These are phyloP conservation scores for Sugiyamaella floridensis DNA, from an alignment of 805 yeast genomes.

Conservation along the genomic window DNA sequence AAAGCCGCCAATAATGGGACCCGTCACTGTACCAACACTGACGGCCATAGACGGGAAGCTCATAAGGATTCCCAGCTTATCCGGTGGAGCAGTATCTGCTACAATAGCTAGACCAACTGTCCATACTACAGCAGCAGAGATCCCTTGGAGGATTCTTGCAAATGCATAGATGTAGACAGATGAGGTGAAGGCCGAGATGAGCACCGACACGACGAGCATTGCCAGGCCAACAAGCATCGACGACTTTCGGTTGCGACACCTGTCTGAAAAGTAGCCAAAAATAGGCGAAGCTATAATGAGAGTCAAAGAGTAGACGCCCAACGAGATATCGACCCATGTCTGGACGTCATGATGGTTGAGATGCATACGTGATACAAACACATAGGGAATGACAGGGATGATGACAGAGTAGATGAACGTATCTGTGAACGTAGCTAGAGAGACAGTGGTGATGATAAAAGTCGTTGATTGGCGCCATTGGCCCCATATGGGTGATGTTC, in stretches of 20 bases:
- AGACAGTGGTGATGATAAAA: constrained; percentile 24
- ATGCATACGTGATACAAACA: constrained; percentile 24
- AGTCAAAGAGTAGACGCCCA: constrained; percentile 30
- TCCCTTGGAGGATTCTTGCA: constrained; percentile 31
- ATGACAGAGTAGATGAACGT: constrained; percentile 28
- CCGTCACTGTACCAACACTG: constrained; percentile 27
- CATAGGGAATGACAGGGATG: constrained; percentile 31
- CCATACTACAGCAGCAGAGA: constrained; percentile 32
- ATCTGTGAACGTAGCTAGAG: constrained; percentile 31
- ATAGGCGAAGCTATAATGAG: constrained; percentile 26
- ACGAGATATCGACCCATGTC: constrained; percentile 22
- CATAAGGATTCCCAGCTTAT: constrained; percentile 26
- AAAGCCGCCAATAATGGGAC: constrained; percentile 32
- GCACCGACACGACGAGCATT: constrained; percentile 27
- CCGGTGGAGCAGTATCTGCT: constrained; percentile 26
- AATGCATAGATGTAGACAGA: constrained; percentile 22
- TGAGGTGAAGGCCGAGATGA: constrained; percentile 26
- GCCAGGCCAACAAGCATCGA: constrained; percentile 29
- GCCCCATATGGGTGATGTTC: not conserved
- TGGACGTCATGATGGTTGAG: constrained; percentile 25
- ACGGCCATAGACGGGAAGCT: constrained; percentile 28
- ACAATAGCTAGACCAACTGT: constrained; percentile 31
- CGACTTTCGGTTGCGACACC: constrained; percentile 17
- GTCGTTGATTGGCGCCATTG: not conserved
- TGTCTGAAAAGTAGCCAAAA: constrained; percentile 28